These are phyloP conservation scores for Citrus maxima DNA, from an alignment of 345 rosid species.

Conservation along the genomic window DNA sequence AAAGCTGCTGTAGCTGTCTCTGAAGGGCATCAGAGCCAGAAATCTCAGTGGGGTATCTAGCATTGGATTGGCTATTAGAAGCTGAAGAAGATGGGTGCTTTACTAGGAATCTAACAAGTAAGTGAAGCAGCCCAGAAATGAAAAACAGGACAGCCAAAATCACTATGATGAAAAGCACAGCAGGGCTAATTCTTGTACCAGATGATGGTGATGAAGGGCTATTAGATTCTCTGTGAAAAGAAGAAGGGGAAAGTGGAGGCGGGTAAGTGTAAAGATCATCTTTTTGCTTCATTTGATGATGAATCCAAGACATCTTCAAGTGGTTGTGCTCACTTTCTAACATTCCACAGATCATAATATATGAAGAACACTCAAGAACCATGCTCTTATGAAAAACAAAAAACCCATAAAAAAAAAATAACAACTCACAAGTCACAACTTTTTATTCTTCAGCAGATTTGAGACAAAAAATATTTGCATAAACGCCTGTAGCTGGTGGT, in stretches of 20 bases:
- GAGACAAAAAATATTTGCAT: slow-evolving; percentile 1
- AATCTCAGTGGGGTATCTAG: slow-evolving; percentile 68
- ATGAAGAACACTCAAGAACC: slow-evolving; percentile 24
- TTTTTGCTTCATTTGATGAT: slow-evolving; percentile 45
- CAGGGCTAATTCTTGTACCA: slow-evolving; percentile 73
- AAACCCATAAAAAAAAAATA: slow-evolving; percentile 10
- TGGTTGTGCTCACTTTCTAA: slow-evolving; percentile 29
- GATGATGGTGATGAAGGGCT: slow-evolving; percentile 31
- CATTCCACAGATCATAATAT: slow-evolving; percentile 29
- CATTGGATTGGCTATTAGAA: slow-evolving; percentile 47
- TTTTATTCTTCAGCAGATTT: slow-evolving; percentile 7
- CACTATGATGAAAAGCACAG: slow-evolving; percentile 71
- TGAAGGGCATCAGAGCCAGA: slow-evolving; percentile 75
- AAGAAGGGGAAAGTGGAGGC: slow-evolving; percentile 34
- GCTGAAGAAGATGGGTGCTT: slow-evolving; percentile 57
- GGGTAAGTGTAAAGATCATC: slow-evolving; percentile 52
- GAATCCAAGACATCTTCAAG: slow-evolving; percentile 52
- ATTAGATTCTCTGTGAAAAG: slow-evolving; percentile 42
- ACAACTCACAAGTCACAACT: neutral
- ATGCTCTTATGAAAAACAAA: neutral
- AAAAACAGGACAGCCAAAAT: slow-evolving; percentile 77
- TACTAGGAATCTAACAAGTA: slow-evolving; percentile 77
- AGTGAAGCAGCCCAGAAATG: slow-evolving; percentile 78
- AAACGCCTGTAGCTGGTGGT: neutral
- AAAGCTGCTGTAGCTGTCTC: slow-evolving; percentile 86